Evolutionary conservation across 2,329 filamentous ascomycete genomes (phyloP), one percentile per base, ranked within the genome.

Genomic region (Colletotrichum australisinense): DNA sequence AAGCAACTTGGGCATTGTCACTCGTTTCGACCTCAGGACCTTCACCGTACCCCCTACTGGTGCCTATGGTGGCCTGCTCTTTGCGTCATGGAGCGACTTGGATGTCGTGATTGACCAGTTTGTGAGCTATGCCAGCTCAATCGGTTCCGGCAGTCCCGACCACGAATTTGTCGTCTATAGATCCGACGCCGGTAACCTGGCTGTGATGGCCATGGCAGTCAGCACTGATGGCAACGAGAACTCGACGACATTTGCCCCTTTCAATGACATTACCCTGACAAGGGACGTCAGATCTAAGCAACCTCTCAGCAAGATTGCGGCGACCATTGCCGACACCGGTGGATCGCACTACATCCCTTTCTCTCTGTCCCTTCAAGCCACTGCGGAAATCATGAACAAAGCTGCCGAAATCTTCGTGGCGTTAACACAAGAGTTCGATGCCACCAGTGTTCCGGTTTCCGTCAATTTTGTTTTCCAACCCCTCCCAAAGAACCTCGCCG

Each of bases 1-100:
- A 22, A 84, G 80, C 71, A 88, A 88, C 74, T 85, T 87, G 57
- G 86, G 85, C 46, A 80, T 85, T 67, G 80, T 83, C 2, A 82
- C 84, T 1, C 74, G 77, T 6, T 81, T 83, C 67, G 79, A 82
- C 38, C 65, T 84, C 35, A 38, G 46, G 14, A 64, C 63, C 1
- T 70, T 70, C 52, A 63, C 67, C 6, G n/a, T 57, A 5, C 67
- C 67, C 7, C 14, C 59, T 24, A 11, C n/a, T 8, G 59, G 59
- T 19, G 67, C 67, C n/a, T 69, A 63, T 42, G 67, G 67, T 2
- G 67, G 67, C 24, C 67, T 69, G 2, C 32, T 69, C 5, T 69
- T 69, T n/a, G n/a, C 52, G 7, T 57, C 46, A 2, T 69, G 59
- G 59, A 57, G 19, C 12, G 63, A 70, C 53, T 42, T 70, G 7